Conservation (phyloP, 2,329 filamentous ascomycete genomes). For the Teratosphaeria zuluensis region DNA sequence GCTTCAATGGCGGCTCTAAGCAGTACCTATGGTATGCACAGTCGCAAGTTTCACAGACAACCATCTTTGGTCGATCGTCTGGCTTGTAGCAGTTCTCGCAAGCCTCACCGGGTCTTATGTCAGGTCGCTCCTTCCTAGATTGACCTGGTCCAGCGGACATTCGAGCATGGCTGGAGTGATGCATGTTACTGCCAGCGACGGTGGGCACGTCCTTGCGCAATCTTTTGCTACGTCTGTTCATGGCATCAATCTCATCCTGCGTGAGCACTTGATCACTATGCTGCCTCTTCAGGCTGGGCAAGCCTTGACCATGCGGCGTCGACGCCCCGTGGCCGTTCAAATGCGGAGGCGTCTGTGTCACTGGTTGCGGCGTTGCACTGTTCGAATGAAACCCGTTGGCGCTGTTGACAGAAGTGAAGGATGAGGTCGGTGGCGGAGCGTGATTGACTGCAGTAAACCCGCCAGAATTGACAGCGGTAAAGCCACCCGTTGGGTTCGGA, state of each 20-base stretch:
- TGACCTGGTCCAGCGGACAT: slow-evolving; percentile 62
- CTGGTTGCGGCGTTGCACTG: slow-evolving; percentile 22
- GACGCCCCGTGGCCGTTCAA: slow-evolving; percentile 10
- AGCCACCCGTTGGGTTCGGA: slow-evolving; percentile 44
- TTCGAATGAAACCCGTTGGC: slow-evolving; percentile 33
- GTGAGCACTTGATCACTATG: slow-evolving; percentile 33
- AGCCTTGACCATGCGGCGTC: slow-evolving; percentile 16
- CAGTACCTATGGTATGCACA: slow-evolving; percentile 79
- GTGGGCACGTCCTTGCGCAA: slow-evolving; percentile 78
- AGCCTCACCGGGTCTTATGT: slow-evolving; percentile 50
- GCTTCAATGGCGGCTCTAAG: slow-evolving; percentile 74
- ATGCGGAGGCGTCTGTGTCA: slow-evolving; percentile 45
- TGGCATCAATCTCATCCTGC: slow-evolving; percentile 34
- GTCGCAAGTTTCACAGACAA: slow-evolving; percentile 88
- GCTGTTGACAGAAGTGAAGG: slow-evolving; percentile 51
- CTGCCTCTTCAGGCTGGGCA: slow-evolving; percentile 58
- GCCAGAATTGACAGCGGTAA: slow-evolving; percentile 60
- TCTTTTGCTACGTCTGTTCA: slow-evolving; percentile 72
- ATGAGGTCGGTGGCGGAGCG: slow-evolving; percentile 23
- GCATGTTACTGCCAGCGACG: slow-evolving; percentile 95
- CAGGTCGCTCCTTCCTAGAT: slow-evolving; percentile 45
- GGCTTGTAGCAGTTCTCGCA: slow-evolving; percentile 81
- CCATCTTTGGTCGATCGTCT: slow-evolving; percentile 59
- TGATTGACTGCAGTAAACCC: slow-evolving; percentile 59
- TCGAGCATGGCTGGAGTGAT: slow-evolving; percentile 55